Conservation (phyloP, 306 rosid species). For the Biancaea sappan region DNA sequence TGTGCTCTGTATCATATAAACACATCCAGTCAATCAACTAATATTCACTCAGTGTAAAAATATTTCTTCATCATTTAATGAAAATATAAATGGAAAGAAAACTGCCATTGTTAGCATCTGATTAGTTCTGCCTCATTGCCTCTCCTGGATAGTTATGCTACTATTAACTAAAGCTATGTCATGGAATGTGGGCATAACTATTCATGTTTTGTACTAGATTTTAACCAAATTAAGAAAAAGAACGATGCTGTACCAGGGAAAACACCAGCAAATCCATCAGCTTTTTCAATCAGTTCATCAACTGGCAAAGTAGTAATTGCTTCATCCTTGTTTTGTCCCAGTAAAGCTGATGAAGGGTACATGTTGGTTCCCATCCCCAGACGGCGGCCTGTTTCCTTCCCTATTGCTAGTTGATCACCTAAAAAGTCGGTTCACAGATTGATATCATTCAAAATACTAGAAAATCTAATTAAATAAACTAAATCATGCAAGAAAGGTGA, state of each 20-base stretch:
- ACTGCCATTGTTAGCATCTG: neutral
- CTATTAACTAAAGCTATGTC: constrained; percentile 2
- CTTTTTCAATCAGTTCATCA: constrained; percentile 81
- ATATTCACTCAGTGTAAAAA: neutral
- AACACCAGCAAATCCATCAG: constrained; percentile 91
- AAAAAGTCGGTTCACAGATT: constrained; percentile 17
- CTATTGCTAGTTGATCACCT: constrained; percentile 94
- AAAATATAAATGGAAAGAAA: too few species aligned
- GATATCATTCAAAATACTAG: neutral
- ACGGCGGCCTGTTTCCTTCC: constrained; percentile 84
- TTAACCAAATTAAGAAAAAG: neutral
- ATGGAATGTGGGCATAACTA: constrained; percentile 8
- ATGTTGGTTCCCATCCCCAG: constrained; percentile 92
- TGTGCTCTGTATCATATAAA: constrained; percentile 65
- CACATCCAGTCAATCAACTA: constrained; percentile 14
- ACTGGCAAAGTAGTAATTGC: constrained; percentile 67
- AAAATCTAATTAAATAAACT: neutral
- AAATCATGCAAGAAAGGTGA: neutral
- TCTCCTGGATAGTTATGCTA: constrained; percentile 4
- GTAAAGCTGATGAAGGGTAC: constrained; percentile 78
- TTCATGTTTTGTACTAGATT: neutral
- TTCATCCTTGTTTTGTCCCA: constrained; percentile 72
- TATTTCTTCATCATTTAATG: constrained; percentile 9
- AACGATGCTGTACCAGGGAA: constrained; percentile 62
- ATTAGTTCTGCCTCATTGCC: neutral